Evolutionary conservation across 371 early-diverging fungal species (phyloP).

Genomic region (Dichotomocladium elegans): DNA sequence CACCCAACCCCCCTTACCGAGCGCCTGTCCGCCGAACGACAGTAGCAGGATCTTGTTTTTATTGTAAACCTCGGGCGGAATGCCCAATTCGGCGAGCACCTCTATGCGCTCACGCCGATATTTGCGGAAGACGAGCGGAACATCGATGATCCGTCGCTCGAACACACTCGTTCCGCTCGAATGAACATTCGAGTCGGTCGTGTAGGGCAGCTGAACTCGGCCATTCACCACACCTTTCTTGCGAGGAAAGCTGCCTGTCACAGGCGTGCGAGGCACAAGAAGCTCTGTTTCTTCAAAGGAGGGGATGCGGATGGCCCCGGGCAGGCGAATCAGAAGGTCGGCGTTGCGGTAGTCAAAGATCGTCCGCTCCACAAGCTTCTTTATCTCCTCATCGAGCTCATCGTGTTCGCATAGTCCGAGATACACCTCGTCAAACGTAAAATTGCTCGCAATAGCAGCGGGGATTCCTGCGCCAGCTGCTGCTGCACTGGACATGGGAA

Average conservation of each 20-base stretch:
- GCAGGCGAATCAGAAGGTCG: conserved; percentile 61
- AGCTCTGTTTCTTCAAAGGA: conserved; percentile 46
- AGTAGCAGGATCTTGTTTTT: conserved; percentile 63
- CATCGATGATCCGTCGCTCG: conserved; percentile 48
- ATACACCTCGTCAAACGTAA: conserved; percentile 77
- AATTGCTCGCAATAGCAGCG: conserved; percentile 69
- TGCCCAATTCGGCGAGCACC: conserved; percentile 52
- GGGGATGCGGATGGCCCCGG: conserved; percentile 69
- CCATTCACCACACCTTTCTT: conserved; percentile 43
- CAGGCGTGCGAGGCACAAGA: conserved; percentile 38
- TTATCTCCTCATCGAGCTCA: conserved; percentile 46
- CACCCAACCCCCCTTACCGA: conserved; percentile 47
- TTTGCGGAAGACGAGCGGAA: conserved; percentile 63
- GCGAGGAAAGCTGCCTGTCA: conserved; percentile 4
- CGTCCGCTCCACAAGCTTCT: conserved; percentile 42
- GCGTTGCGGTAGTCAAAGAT: conserved; percentile 56
- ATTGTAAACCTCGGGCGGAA: conserved; percentile 51
- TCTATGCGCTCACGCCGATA: conserved; percentile 41
- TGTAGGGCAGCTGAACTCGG: conserved; percentile 31
- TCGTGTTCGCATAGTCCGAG: conserved; percentile 58
- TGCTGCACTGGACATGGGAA: conserved; percentile 43
- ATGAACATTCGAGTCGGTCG: conserved; percentile 28
- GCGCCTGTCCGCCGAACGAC: conserved; percentile 74
- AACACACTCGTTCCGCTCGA: conserved; percentile 2
- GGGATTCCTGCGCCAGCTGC: conserved; percentile 57